phyloP scores from a whole-genome alignment of 495 filamentous ascomycete species.

The Hypoxylon fuscum region DNA sequence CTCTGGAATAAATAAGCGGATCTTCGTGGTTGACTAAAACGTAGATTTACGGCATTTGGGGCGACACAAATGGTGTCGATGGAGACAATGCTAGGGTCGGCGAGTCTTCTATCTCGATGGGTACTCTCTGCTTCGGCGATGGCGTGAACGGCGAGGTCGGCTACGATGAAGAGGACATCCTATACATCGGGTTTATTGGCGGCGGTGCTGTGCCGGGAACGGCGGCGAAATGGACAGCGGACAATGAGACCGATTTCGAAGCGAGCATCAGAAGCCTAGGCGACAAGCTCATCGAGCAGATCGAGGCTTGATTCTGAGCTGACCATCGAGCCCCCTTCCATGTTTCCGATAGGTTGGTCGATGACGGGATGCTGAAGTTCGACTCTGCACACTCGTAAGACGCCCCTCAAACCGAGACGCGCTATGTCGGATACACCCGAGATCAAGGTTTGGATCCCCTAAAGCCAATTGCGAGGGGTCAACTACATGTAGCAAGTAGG shows the following conservation, averaged over 20 bases:
- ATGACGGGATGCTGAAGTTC: no score
- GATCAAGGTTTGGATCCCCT: no score
- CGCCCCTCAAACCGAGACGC: no score
- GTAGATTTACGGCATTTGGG: constrained; percentile 70
- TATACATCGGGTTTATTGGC: constrained; percentile 64
- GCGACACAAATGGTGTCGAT: constrained; percentile 65
- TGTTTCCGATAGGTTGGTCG: no score
- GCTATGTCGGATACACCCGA: no score
- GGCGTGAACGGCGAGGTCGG: constrained; percentile 56
- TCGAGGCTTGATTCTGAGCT: not conserved
- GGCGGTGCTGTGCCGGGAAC: constrained; percentile 54
- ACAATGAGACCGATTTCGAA: constrained; percentile 51
- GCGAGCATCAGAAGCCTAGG: constrained; percentile 55
- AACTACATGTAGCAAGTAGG: no score
- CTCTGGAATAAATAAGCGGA: not conserved
- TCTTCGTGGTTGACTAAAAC: not conserved
- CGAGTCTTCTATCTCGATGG: constrained; percentile 64
- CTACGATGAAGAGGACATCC: constrained; percentile 53
- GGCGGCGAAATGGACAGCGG: constrained; percentile 58
- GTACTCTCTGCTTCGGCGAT: constrained; percentile 60
- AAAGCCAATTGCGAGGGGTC: no score
- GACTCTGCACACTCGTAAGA: no score
- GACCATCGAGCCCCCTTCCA: not conserved
- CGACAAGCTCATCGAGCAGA: constrained; percentile 45
- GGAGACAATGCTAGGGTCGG: constrained; percentile 54